Conservation (phyloP, 1,284 basidiomycete species). For the Leucocoprinus gongylophorus region DNA sequence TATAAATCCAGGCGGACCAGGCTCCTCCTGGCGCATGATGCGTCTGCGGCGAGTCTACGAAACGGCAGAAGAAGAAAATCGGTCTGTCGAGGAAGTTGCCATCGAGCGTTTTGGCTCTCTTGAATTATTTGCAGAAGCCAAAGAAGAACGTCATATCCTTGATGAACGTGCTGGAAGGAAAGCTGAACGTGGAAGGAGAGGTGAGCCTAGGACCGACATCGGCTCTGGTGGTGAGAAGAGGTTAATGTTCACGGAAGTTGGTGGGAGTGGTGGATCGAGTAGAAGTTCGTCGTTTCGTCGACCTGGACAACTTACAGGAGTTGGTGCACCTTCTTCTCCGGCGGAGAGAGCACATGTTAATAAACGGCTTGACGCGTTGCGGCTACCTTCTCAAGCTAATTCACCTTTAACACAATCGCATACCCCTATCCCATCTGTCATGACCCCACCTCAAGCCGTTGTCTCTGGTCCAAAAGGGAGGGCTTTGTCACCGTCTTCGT, state of each 20-base stretch:
- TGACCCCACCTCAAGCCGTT: constrained; percentile 58
- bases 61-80: constrained; percentile 78
- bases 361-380: constrained; percentile 48
- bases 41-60: constrained; percentile 88
- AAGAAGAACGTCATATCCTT: constrained; percentile 76
- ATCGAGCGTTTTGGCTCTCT: constrained; percentile 83
- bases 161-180: constrained; percentile 70
- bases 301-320: constrained; percentile 50
- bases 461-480: constrained; percentile 34
- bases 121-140: constrained; percentile 83
- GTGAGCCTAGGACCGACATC: constrained; percentile 24
- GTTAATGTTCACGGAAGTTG: constrained; percentile 62
- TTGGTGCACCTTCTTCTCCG: constrained; percentile 48
- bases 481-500: constrained; percentile 62
- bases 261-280: constrained; percentile 57
- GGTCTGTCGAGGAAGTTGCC: constrained; percentile 75
- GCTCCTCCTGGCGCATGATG: constrained; percentile 97
- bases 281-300: constrained; percentile 75
- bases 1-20: constrained; percentile 76
- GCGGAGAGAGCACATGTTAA: constrained; percentile 36
- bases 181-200: constrained; percentile 31
- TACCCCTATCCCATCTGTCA: constrained; percentile 84
- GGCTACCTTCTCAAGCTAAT: constrained; percentile 44
- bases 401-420: constrained; percentile 49
- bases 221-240: constrained; percentile 45